Evolutionary conservation across 495 filamentous ascomycete genomes (phyloP), one percentile per base, ranked within the genome.

Genomic region (Neurospora tetrasperma): DNA sequence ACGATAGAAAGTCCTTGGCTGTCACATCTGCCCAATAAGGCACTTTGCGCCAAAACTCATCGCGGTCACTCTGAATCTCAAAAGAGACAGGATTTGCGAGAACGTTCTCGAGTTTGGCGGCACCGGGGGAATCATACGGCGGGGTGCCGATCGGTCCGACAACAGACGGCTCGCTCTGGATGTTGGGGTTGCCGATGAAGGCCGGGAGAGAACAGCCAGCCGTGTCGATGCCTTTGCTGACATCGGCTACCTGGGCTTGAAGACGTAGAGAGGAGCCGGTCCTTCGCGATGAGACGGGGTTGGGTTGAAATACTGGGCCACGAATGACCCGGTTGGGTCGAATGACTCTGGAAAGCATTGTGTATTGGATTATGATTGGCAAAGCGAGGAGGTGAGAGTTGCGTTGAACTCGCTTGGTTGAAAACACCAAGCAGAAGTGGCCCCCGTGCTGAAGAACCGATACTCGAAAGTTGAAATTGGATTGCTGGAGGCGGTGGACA

Each of bases 1-100:
- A 83, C n/a, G 78, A 80, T 59, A 85, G 74, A 69, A 86, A 87
- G 9, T 86, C 77, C 7, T 79, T 73, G 42, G 82, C 77, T 18
- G 84, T 76, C 2, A 85, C 78, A 71, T 84, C 71, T 71, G 81
- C 71, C 85, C 84, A 86, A 16, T 79, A 54, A 23, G 80, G 75
- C 38, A 87, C 79, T 16, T 80, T 80, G 66, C 82, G 81, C 85
- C 85, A 87, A 72, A 82, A 82, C 73, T 82, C 79, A 40, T 80
- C 77, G 4, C 73, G 74, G 10, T 75, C 66, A 20, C 70, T 54
- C 2, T 69, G 70, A n/a, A 69, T 46, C 2, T 69, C 18, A 11
- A 31, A 68, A n/a, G 71, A 54, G 8, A 78, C 73, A 7, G 76
- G 75, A 39, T 11, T 66, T 66, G 27, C 31, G 27, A 18, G 23